Base-by-base conservation (phyloP, 2,329 filamentous ascomycete species). In the Aotearoamyces nothofagi region DNA sequence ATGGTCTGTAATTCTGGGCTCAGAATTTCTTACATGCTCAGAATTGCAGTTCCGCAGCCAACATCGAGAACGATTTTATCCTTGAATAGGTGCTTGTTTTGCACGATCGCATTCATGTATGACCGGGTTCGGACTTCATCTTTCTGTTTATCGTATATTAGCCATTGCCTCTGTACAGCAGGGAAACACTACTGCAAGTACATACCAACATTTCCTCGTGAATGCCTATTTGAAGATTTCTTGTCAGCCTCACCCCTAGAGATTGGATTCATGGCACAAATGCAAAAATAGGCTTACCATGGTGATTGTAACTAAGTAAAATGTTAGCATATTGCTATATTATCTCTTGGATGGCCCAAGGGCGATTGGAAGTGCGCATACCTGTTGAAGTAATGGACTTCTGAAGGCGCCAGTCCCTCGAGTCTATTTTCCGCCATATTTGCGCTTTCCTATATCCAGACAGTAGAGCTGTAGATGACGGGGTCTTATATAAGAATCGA, bases 361-460 rank as follows among this genome's bases (percentile, higher is more conserved):
- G 23, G 23, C 12, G 19, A 17, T 22, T 9, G 28, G 1, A 17
- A 25, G 22, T 24, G 17, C 14, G 14, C 46, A 39, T 60, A 92
- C 86, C 84, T 93, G 63, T 94, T 96, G 65, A 96, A 96, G 66
- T 96, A 98, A 58, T 96, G 90, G 57, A 92, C 84, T 66, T 98
- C 90, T 40, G 86, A 90, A 34, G 47, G 47, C 26, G 47, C 47
- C 47, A 50, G 45, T 39, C 43, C 45, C 33, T 44, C 43, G 42
- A 49, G 41, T 56, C 63, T 61, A 51, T 66, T 53, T 59, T 75
- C 69, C 27, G 68, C 69, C 47, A 50, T 50, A 36, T 38, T 47
- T 36, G 35, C 37, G 31, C 19, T 22, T 22, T n/a, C n/a, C n/a
- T n/a, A n/a, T n/a, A n/a, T n/a, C n/a, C n/a, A n/a, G n/a, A n/a